Evolutionary conservation across 108 stramenopile genomes (phyloP), one percentile per base, ranked within the genome.

Genomic region (Ochromonas danica): DNA sequence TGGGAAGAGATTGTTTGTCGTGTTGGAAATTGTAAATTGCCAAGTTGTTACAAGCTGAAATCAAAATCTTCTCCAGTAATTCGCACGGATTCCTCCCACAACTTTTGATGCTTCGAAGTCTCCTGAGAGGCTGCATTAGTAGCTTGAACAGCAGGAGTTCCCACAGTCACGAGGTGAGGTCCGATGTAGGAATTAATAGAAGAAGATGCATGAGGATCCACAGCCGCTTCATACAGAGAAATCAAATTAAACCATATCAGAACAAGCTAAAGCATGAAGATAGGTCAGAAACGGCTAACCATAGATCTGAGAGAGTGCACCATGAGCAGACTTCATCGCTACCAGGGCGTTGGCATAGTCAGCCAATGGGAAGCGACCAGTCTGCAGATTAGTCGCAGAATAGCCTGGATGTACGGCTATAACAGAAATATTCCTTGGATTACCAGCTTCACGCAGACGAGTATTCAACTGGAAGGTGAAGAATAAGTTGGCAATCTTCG

Each of bases 401-500:
- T 67, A 67, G 17, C 63, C 63, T 14, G 63, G 63, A 67, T 67
- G 63, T 14, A 67, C 63, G 17, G 63, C 63, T 6, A 67, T 6
- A 67, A 22, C 31, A 10, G 33, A 10, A 67, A 67, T 36, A 67
- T 67, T 67, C 63, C 25, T 67, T 14, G 63, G 63, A 36, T 28
- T 36, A n/a, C n/a, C n/a, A 33, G 30, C 31, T 14, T n/a, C 30
- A 2, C 43, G 33, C 25, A 85, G 39, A 30, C 38, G 38, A 33
- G 78, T 78, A 17, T 82, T 40, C 2, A 85, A 57, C 61, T 38
- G 81, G n/a, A 71, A 60, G 28, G 85, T 81, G 77, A 88, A 88
- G 30, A 84, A 43, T 10, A 85, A 36, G 71, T 85, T 85, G 0
- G 79, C 78, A 27, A 84, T 51, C 71, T 88, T 88, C 71, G 79